Percentiles rank a stretch among this genome's conserved stretches.
These are phyloP conservation scores for Brassica hybrid DNA, from an alignment of 441 rosid species.

Conservation along the genomic window DNA sequence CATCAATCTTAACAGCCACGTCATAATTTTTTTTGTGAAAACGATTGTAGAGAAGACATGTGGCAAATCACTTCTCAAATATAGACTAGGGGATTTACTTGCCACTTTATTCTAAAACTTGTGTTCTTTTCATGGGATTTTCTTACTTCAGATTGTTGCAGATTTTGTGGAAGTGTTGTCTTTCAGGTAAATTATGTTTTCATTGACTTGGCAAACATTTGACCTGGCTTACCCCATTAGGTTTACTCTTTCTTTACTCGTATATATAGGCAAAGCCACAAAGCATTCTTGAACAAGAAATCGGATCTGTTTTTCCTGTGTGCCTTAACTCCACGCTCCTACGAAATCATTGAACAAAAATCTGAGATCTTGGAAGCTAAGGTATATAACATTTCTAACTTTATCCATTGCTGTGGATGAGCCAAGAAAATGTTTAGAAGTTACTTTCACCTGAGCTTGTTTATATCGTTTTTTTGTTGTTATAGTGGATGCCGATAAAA, in stretches of 20 bases:
- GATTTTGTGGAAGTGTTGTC: constrained; percentile 71
- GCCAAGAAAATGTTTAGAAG: not conserved
- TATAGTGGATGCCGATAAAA: constrained; percentile 72
- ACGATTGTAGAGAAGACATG: too few relatives aligned
- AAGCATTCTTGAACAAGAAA: constrained; percentile 55
- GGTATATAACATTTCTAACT: constrained; percentile 41
- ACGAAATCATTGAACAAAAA: constrained; percentile 54
- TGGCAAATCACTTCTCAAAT: too few relatives aligned
- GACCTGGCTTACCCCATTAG: not conserved
- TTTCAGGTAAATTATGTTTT: constrained; percentile 56
- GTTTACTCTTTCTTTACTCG: not conserved
- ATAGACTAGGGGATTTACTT: too few relatives aligned
- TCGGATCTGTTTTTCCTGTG: constrained; percentile 69
- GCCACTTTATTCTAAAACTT: constrained; percentile 6
- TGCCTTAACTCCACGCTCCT: constrained; percentile 56
- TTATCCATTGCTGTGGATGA: not conserved
- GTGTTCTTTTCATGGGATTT: not conserved
- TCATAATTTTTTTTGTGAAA: too few relatives aligned
- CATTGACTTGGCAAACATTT: not conserved
- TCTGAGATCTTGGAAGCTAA: constrained; percentile 61
- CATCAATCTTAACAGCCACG: too few relatives aligned
- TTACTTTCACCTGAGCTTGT: constrained; percentile 7
- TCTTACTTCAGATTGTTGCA: constrained; percentile 52
- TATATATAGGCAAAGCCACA: constrained; percentile 76
- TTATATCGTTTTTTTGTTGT: not conserved